Base-by-base conservation (phyloP, 805 yeast genomes). In the Ogataea angusta region DNA sequence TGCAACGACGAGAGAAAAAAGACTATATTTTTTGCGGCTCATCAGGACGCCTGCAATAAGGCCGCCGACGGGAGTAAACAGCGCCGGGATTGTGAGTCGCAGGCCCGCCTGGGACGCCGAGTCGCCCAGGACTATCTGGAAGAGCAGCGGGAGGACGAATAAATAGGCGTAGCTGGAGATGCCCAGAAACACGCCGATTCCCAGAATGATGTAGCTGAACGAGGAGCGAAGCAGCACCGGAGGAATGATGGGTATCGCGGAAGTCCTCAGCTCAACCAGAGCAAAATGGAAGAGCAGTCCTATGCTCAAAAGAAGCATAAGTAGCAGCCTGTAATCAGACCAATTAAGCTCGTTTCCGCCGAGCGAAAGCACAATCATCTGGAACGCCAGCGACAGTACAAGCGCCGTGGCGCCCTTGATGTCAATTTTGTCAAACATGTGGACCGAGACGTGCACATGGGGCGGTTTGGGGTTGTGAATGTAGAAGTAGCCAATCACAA, bases 51-150 rank as follows among this genome's bases (percentile, higher is more conserved):
- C 75, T 1, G 73, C 61, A 6, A 60, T 51, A 14, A 70, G 40
- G 2, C 73, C 66, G 4, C 75, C 75, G 18, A 68, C 57, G n/a
- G 73, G 69, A 2, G 71, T 68, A 27, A 65, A 63, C 13, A 66
- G 37, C 3, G 73, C 63, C 4, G 73, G 75, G 14, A 67, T 59
- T 2, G 67, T 64, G 28, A 70, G 53, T 38, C 74, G 51, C 14
- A 69, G 48, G 2, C 75, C 75, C 5, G 72, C 69, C 45, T 52
- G 51, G 3, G 73, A 58, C 2, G 71, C 59, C 0, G 70, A 40
- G 45, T 70, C 73, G 3, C 66, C 69, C 12, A 66, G 51, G 2
- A 64, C 68, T 14, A 70, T 57, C 44, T 70, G 75, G 35, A 70
- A 68, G 26, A 69, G 56, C 19, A 68, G 52, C 1, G 75, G 76